Conservation (phyloP, 257 asterid genomes). For the Parsonsia alboflavescens region DNA sequence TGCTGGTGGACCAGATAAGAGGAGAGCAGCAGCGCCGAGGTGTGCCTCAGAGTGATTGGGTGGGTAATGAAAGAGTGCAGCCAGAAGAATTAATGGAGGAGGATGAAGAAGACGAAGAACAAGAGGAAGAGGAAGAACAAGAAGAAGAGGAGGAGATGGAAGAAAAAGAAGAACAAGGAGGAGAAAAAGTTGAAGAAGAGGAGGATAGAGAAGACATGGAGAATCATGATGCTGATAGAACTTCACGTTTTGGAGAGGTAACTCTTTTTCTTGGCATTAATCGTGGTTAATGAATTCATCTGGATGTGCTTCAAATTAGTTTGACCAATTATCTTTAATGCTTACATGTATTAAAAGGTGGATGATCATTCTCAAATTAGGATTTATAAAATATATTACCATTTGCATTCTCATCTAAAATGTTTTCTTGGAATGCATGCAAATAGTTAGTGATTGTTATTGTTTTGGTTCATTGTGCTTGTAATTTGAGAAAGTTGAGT, state of each 20-base stretch:
- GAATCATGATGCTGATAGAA: slow-evolving; percentile 17
- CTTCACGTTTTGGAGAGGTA: slow-evolving; percentile 44
- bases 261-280: slow-evolving; percentile 5
- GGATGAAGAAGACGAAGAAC: slow-evolving; percentile 37
- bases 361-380: not conserved
- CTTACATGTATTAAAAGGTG: not conserved
- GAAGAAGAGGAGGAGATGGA: slow-evolving; percentile 20
- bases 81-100: slow-evolving; percentile 40
- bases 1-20: slow-evolving; percentile 74
- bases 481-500: not conserved
- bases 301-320: not conserved
- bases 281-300: not conserved
- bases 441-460: not conserved
- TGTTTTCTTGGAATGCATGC: not conserved
- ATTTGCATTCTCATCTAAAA: not conserved
- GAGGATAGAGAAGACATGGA: slow-evolving; percentile 6
- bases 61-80: slow-evolving; percentile 50
- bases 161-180: slow-evolving; percentile 22
- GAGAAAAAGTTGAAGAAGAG: not conserved
- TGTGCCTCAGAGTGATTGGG: slow-evolving; percentile 82
- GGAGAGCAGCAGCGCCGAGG: slow-evolving; percentile 83
- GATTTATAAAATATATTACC: not conserved
- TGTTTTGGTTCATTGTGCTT: not conserved
- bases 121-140: slow-evolving; percentile 34
- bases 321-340: not conserved